Percentiles rank a stretch among this genome's conserved stretches.
phyloP scores from a whole-genome alignment of 202 grass and related monocot genomes.

The Musa balbisiana region DNA sequence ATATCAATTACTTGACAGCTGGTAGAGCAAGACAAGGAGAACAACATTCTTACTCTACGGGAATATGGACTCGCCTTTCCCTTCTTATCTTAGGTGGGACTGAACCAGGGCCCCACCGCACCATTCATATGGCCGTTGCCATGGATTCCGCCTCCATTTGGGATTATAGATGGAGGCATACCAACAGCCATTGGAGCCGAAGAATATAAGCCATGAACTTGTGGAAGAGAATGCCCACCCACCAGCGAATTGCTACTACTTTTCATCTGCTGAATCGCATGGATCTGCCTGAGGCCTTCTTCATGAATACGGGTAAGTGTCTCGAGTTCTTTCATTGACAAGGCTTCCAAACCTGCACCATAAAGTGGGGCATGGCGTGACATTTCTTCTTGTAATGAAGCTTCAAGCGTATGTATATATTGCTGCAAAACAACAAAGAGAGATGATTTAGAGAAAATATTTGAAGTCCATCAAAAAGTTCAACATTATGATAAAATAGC shows the following conservation, averaged over 20 bases:
- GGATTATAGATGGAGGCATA: slow-evolving; percentile 49
- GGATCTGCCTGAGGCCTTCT: slow-evolving; percentile 63
- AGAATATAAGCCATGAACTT: slow-evolving; percentile 48
- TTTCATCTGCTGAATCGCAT: slow-evolving; percentile 57
- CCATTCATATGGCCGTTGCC: slow-evolving; percentile 57
- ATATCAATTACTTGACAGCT: slow-evolving; percentile 38
- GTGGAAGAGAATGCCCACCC: slow-evolving; percentile 38
- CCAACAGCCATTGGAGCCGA: slow-evolving; percentile 42
- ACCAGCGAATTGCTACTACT: slow-evolving; percentile 36
- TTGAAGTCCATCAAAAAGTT: too few relatives aligned
- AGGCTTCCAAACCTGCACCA: slow-evolving; percentile 59
- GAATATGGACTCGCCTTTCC: slow-evolving; percentile 6
- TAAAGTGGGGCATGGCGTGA: slow-evolving; percentile 72
- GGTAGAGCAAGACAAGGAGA: slow-evolving; percentile 33
- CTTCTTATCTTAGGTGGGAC: slow-evolving; percentile 40
- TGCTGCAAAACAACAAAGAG: slow-evolving; percentile 44
- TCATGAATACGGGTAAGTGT: slow-evolving; percentile 78
- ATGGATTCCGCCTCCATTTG: slow-evolving; percentile 45
- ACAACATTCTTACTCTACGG: slow-evolving; percentile 28
- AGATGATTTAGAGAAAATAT: not conserved
- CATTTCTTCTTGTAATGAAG: slow-evolving; percentile 91
- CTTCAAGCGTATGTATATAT: slow-evolving; percentile 82
- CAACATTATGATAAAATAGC: too few relatives aligned
- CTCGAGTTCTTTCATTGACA: slow-evolving; percentile 68
- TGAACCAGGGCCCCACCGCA: slow-evolving; percentile 43